Base-by-base conservation (phyloP, 371 early-diverging fungal genomes). In the Funneliformis caledonium region DNA sequence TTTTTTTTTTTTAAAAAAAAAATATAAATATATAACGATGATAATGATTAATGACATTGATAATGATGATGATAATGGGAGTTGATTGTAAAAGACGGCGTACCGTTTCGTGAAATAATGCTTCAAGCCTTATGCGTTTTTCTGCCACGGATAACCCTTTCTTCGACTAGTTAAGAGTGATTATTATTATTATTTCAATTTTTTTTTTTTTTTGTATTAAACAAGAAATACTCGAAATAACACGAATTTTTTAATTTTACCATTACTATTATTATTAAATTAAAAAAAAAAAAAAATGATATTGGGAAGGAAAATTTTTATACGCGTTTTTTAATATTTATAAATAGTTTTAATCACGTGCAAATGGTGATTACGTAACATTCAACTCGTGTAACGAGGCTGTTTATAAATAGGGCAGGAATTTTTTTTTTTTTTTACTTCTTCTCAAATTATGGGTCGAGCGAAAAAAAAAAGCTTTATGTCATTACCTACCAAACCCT, bases 51-150 rank as follows among this genome's bases (percentile, higher is more conserved):
- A 56, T 14, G 19, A 56, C 56, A 56, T 12, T 73, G 81, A 60
- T 59, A 70, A 70, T 43, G 43, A 69, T 26, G 33, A 60, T 62
- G 47, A 16, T 42, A 43, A 1, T 8, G 14, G 56, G 56, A 52
- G 19, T 52, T 52, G 56, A 52, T 50, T 12, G 7, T 8, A 12
- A 50, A 14, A 16, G 4, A 31, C 8, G 68, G 2, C 62, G 80
- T 88, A 93, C 93, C 33, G 92, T 88, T 81, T 97, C 96, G 83
- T 94, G 94, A 83, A 96, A 93, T 61, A 95, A 83, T 22, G 92
- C 92, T 80, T 91, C 82, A 80, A 97, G 84, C 61, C 93, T 88
- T 78, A 88, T 92, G 72, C 94, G 90, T 86, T 97, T 97, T 78
- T 97, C 97, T 10, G 92, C 93, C 61, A 87, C 85, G 8, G 94